These are phyloP conservation scores for Beverwykella pulmonaria DNA, from an alignment of 495 filamentous ascomycete species.

Conservation along the genomic window DNA sequence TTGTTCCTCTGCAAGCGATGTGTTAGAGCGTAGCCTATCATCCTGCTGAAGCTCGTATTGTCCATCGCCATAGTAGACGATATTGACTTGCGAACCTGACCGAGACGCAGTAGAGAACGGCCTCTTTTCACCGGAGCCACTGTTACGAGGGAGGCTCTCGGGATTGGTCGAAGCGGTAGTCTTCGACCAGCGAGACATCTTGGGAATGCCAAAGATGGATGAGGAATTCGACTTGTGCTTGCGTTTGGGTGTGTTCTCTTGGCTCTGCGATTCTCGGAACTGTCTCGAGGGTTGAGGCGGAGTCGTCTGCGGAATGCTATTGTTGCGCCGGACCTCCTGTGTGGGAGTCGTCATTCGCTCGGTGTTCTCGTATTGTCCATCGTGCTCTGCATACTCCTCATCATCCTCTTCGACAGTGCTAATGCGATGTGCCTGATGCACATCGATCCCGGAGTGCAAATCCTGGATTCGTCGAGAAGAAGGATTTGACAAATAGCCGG, in stretches of 20 bases:
- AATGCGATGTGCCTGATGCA: slow-evolving; percentile 72
- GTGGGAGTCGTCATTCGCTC: slow-evolving; percentile 49
- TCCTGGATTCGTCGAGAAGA: slow-evolving; percentile 65
- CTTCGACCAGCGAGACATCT: slow-evolving; percentile 94
- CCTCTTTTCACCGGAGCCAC: slow-evolving; percentile 52
- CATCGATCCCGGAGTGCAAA: slow-evolving; percentile 58
- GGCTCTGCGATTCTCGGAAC: slow-evolving; percentile 57
- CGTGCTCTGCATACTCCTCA: slow-evolving; percentile 44
- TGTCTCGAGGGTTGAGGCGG: slow-evolving; percentile 67
- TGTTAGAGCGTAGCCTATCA: slow-evolving; percentile 71
- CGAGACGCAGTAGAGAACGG: slow-evolving; percentile 59
- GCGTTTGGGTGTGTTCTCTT: slow-evolving; percentile 75
- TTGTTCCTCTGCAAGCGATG: slow-evolving; percentile 51
- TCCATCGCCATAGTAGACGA: slow-evolving; percentile 63
- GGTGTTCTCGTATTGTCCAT: slow-evolving; percentile 43
- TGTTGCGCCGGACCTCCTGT: slow-evolving; percentile 43
- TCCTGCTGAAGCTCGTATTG: slow-evolving; percentile 66
- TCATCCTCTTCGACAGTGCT: slow-evolving; percentile 78
- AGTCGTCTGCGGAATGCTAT: slow-evolving; percentile 67
- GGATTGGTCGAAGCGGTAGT: slow-evolving; percentile 81
- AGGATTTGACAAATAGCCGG: slow-evolving; percentile 72
- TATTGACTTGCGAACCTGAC: slow-evolving; percentile 68
- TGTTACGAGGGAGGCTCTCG: slow-evolving; percentile 56
- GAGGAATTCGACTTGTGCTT: slow-evolving; percentile 91
- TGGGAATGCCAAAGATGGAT: slow-evolving; percentile 75